These are phyloP conservation scores for Vicia faba DNA, from an alignment of 306 rosid genomes.

Conservation along the genomic window DNA sequence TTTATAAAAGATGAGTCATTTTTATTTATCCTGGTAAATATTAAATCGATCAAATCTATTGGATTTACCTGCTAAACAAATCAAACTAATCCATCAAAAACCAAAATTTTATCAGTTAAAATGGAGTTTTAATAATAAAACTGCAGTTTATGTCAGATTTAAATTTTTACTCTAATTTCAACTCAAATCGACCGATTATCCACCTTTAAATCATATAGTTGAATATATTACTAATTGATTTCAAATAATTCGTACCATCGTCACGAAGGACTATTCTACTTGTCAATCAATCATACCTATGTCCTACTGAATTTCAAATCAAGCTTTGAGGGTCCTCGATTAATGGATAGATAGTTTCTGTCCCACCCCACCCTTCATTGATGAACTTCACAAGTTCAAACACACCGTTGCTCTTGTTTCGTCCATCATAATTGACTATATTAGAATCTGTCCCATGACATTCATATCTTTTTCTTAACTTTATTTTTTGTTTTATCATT, in stretches of 20 bases:
- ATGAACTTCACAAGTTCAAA: conserved; percentile 55
- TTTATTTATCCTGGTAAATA: too few species aligned
- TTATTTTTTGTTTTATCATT: conserved; percentile 27
- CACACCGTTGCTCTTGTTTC: conserved; percentile 39
- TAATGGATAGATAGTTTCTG: conserved; percentile 39
- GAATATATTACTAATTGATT: neutral
- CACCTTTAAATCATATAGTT: too few species aligned
- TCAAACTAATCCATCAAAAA: too few species aligned
- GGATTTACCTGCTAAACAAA: too few species aligned
- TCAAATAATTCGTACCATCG: conserved; percentile 30
- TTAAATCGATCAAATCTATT: too few species aligned
- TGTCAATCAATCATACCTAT: conserved; percentile 38
- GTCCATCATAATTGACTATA: conserved; percentile 46
- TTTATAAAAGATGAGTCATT: too few species aligned
- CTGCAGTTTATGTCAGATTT: too few species aligned
- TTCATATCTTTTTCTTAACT: neutral
- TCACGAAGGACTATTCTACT: conserved; percentile 15
- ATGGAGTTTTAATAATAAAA: too few species aligned
- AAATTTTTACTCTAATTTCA: too few species aligned
- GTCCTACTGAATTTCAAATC: conserved; percentile 43
- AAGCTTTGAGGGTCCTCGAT: conserved; percentile 49
- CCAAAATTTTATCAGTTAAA: too few species aligned
- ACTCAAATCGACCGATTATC: too few species aligned
- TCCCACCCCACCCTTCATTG: conserved; percentile 50
- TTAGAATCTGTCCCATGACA: conserved; percentile 46